Base-by-base conservation (phyloP, 75 land plant genomes). In the Picea glauca region DNA sequence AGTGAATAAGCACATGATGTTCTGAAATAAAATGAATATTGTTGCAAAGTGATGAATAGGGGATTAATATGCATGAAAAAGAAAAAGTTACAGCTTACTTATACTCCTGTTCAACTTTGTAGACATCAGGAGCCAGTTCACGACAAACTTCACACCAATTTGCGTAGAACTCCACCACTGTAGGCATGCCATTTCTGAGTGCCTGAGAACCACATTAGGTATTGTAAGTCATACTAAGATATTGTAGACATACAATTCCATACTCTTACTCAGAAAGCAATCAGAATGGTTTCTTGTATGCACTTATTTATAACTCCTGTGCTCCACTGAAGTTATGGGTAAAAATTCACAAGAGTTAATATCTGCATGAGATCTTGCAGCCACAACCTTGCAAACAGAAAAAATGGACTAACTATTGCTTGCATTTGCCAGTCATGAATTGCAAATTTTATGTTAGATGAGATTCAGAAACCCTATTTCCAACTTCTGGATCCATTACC, bases 91-190 rank as follows among this genome's bases (percentile, higher is more conserved):
- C 76, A 35, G 12, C 78, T 80, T 88, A 96, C 99, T 84, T 96
- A 90, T 83, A 96, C 75, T 92, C 84, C 83, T 94, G 90, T 79
- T 96, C 98, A 3, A 96, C 90, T 79, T 86, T 85, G 74, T 92
- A 96, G 1, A 96, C 89, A 81, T 96, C 98, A 58, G 94, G 93
- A 64, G 98, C 99, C 85, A 94, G 86, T 80, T 94, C 99, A 2
- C 93, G 83, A 77, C 99, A 96, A 23, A 96, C 99, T 84, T 96
- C 99, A 85, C 99, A 96, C 99, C 99, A 96, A 87, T 96, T 98
- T 72, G 99, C 99, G 81, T 96, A 96, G 72, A 96, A 96, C 80
- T 96, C 99, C 60, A 96, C 88, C 58, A 96, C 93, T 60, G 99
- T 96, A 5, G 99, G 99, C 88, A 75, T 86, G 38, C 98, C 99